A percentile compares a stretch with the other conserved stretches of the same genome.
Evolutionary conservation across 768 basidiomycete genomes (phyloP).

Genomic region (Boletus coccyginus): DNA sequence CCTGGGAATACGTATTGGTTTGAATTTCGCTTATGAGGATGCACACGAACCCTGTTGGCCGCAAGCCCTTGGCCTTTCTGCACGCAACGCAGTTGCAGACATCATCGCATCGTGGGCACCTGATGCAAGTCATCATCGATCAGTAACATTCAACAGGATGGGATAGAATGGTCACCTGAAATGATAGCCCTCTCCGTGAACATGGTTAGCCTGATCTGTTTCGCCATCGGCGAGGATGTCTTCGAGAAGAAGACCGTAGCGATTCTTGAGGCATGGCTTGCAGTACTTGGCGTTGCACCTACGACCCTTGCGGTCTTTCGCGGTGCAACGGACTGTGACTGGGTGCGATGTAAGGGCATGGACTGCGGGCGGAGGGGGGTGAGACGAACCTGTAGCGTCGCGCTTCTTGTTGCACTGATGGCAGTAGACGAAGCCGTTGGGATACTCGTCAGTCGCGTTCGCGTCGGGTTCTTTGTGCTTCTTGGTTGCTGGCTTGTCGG

Average conservation of each 20-base stretch:
- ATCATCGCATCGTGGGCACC: conserved; percentile 68
- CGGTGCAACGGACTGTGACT: conserved; percentile 41
- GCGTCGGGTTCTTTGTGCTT: conserved; percentile 28
- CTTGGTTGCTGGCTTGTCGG: conserved; percentile 18
- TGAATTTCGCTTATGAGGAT: background rate
- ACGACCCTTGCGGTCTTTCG: conserved; percentile 30
- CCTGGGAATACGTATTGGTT: conserved; percentile 24
- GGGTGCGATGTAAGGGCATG: conserved; percentile 4
- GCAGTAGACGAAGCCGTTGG: conserved; percentile 51
- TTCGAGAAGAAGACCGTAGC: conserved; percentile 48
- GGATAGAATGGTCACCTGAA: conserved; percentile 46
- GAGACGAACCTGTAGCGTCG: conserved; percentile 44
- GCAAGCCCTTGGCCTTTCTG: conserved; percentile 59
- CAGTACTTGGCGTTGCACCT: conserved; percentile 63
- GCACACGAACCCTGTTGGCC: conserved; percentile 52
- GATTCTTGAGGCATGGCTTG: conserved; percentile 61
- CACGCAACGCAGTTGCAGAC: conserved; percentile 68
- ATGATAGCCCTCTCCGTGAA: conserved; percentile 35
- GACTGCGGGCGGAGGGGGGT: background rate
- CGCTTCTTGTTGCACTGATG: conserved; percentile 72
- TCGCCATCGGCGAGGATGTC: conserved; percentile 43
- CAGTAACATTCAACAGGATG: conserved; percentile 4
- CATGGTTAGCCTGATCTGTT: conserved; percentile 26
- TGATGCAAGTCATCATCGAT: conserved; percentile 29
- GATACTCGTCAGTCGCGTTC: conserved; percentile 29